Evolutionary conservation across 179 eudicot genomes (phyloP), one percentile per base, ranked within the genome.

Genomic region (Heliamphora pulchella): DNA sequence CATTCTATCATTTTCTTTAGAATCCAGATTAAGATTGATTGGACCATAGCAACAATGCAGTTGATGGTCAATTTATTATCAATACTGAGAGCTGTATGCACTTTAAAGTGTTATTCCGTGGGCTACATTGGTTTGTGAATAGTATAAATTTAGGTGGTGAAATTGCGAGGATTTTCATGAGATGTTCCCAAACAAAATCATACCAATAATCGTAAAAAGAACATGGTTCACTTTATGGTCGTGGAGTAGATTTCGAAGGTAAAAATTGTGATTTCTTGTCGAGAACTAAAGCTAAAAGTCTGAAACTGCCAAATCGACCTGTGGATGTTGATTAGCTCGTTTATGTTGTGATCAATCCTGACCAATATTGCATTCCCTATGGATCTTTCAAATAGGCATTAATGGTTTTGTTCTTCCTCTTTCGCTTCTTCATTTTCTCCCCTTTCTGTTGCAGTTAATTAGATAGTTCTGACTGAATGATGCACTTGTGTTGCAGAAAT

Each of bases 401-500:
- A 43, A 53, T 44, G 41, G 64, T 18, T 55, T 41, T 2, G 20
- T 44, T 54, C 39, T 46, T 67, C 57, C 47, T 39, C 48, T 10
- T 61, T 81, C 53, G 13, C 31, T 31, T 65, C 50, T 71, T 22
- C 18, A 51, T 81, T 76, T 74, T 11, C 15, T 15, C 15, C 65
- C 39, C 31, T 79, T 66, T 13, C 57, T 61, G 10, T 51, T 67
- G 6, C 64, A 71, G 39, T 64, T 64, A 67, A 53, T 62, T 55
- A 14, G 46, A 4, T 10, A 39, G 3, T 48, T 58, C 18, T 58
- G 39, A 41, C 76, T 59, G 41, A 74, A 69, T 18, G 69, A 20
- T 81, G 79, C 50, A 39, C 48, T 73, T 81, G 9, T 77, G 59
- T 77, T 88, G 88, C 99, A 96, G 99, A 94, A 96, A 94, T 96